These are phyloP conservation scores for Saccharomycopsis microspora DNA, from an alignment of 805 yeast species.

Conservation along the genomic window DNA sequence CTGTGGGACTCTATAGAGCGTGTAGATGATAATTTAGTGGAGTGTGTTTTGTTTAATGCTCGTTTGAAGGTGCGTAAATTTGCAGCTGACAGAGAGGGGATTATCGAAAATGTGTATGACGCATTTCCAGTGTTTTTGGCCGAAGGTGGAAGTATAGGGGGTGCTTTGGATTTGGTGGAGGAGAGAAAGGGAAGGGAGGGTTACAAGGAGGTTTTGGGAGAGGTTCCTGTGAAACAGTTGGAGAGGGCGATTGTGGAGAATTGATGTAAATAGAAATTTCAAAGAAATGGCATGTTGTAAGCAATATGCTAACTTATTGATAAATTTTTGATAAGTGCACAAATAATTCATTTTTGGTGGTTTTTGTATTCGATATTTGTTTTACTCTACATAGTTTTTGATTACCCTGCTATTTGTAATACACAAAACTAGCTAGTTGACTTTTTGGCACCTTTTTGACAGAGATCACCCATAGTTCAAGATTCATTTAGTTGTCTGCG, in stretches of 20 bases:
- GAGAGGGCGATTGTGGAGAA: conserved; percentile 13
- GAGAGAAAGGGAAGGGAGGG: conserved; percentile 3
- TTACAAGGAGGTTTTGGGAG: conserved; percentile 7
- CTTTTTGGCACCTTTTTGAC: too few relatives aligned
- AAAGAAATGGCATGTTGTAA: too few relatives aligned
- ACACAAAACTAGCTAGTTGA: too few relatives aligned
- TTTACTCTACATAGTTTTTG: too few relatives aligned
- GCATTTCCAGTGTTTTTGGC: conserved; percentile 15
- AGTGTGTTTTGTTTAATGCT: conserved; percentile 63
- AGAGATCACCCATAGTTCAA: too few relatives aligned
- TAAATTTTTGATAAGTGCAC: too few relatives aligned
- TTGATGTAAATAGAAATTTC: neutral
- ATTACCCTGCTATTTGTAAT: too few relatives aligned
- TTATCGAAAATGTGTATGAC: conserved; percentile 21
- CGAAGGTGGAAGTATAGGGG: conserved; percentile 1
- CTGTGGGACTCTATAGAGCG: neutral
- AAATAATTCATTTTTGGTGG: too few relatives aligned
- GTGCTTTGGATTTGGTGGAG: conserved; percentile 6
- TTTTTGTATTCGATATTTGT: too few relatives aligned
- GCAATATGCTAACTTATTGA: too few relatives aligned
- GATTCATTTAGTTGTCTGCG: too few relatives aligned
- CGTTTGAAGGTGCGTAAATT: conserved; percentile 52
- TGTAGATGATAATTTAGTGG: conserved; percentile 43
- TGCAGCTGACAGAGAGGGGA: conserved; percentile 20
- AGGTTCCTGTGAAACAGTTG: conserved; percentile 16